A percentile compares a stretch with the other conserved stretches of the same genome.
These are phyloP conservation scores for Podospora anserina DNA, from an alignment of 495 filamentous ascomycete genomes.

Conservation along the genomic window DNA sequence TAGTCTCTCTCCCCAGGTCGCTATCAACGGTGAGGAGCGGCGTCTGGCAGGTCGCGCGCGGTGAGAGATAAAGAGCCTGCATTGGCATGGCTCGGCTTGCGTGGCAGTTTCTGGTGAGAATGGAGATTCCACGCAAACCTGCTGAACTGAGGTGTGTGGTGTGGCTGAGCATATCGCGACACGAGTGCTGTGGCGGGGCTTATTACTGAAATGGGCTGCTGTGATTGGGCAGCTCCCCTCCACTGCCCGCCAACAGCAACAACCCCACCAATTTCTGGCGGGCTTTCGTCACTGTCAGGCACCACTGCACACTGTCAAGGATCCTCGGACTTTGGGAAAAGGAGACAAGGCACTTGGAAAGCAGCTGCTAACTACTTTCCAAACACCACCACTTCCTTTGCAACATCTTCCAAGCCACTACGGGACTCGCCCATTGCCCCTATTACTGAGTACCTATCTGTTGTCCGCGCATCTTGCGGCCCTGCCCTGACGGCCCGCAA, in stretches of 20 bases:
- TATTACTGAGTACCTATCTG: not conserved
- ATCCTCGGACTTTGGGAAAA: slow-evolving; percentile 9
- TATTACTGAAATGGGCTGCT: not conserved
- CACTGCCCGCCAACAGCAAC: not conserved
- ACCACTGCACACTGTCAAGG: slow-evolving; percentile 14
- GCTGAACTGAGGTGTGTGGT: not conserved
- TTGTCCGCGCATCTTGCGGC: not conserved
- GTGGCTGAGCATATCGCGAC: slow-evolving; percentile 16
- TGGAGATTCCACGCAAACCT: not conserved
- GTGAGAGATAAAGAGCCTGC: not conserved
- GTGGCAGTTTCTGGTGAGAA: not conserved
- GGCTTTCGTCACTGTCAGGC: slow-evolving; percentile 32
- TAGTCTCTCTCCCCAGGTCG: not conserved
- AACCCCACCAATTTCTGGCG: slow-evolving; percentile 21
- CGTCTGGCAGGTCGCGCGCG: not conserved
- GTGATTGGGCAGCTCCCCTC: slow-evolving; percentile 6
- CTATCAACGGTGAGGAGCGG: not conserved
- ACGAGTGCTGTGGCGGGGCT: slow-evolving; percentile 10
- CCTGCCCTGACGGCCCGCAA: not conserved
- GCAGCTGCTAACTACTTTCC: not conserved
- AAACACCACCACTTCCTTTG: not conserved
- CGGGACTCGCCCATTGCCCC: not conserved
- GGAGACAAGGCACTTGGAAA: slow-evolving; percentile 7
- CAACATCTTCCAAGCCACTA: slow-evolving; percentile 8
- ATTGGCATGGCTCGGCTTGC: not conserved